These are phyloP conservation scores for Coriolopsis trogii DNA, from an alignment of 1,284 basidiomycete species.

Conservation along the genomic window DNA sequence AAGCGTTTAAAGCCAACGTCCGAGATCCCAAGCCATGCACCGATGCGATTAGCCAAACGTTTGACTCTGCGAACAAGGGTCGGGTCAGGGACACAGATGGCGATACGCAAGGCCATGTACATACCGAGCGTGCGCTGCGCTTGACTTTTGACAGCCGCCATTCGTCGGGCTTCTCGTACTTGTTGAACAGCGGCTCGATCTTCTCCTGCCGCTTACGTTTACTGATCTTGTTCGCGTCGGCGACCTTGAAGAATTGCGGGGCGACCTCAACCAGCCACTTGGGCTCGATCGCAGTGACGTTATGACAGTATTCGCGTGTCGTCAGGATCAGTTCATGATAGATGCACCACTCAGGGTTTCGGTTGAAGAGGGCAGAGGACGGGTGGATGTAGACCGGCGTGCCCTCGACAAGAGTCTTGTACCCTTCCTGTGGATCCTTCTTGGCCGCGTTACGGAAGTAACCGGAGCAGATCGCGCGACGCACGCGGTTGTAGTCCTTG, in stretches of 20 bases:
- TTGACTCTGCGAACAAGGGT: conserved; percentile 59
- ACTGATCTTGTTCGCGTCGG: conserved; percentile 94
- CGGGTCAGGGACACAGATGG: conserved; percentile 18
- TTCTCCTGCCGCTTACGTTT: conserved; percentile 98
- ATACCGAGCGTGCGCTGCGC: conserved; percentile 80
- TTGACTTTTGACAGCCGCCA: conserved; percentile 90
- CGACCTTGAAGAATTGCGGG: conserved; percentile 97
- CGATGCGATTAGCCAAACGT: conserved; percentile 63
- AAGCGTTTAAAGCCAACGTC: conserved; percentile 8
- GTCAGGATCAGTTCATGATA: conserved; percentile 80
- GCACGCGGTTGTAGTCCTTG: conserved; percentile 90
- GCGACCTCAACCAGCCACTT: conserved; percentile 99
- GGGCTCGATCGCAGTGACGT: conserved; percentile 95
- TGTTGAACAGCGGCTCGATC: conserved; percentile 91
- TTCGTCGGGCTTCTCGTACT: conserved; percentile 89
- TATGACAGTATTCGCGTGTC: conserved; percentile 92
- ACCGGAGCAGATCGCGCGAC: conserved; percentile 95
- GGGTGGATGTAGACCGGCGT: conserved; percentile 99
- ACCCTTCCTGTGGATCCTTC: conserved; percentile 95
- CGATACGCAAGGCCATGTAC: conserved; percentile 32
- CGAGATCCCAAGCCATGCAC: conserved; percentile 4
- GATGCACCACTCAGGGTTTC: conserved; percentile 81
- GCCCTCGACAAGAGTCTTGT: conserved; percentile 97
- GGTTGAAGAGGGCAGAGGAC: conserved; percentile 95
- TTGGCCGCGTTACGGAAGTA: conserved; percentile 97